Evolutionary conservation across 805 yeast genomes (phyloP), one percentile per base, ranked within the genome.

Genomic region (Yarrowia sp.): DNA sequence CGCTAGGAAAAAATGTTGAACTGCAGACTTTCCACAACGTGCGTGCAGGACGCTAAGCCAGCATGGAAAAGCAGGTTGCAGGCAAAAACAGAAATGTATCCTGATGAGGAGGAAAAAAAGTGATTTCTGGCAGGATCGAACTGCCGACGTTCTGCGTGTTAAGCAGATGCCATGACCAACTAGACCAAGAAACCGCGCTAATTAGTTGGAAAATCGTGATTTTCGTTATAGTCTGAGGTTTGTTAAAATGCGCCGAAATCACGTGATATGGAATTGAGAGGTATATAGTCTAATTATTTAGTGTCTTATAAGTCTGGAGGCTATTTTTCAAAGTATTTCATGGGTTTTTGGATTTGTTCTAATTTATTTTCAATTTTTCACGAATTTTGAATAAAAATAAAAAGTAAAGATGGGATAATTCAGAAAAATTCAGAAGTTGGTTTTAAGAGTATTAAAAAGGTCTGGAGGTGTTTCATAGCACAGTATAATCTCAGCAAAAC

Each of bases 101-200:
- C 42, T 32, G 11, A 4, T 9, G 14, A 12, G 8, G 15, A 12
- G 58, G 10, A 14, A 10, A 19, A 56, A 59, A 59, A 58, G 45
- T 59, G 65, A 59, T 59, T 59, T 59, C 65, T 59, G 65, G 65
- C 97, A 92, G 97, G 97, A 91, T 92, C 97, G 97, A 92, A 92
- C 97, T 91, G 97, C 97, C 97, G 97, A 92, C 97, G 92, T 90
- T 90, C 93, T 91, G 97, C 97, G 97, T 92, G 97, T 92, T 91
- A 92, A 90, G 97, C 97, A 91, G 93, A 90, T 90, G 97, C 96
- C 97, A 92, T 92, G 87, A 92, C 97, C 97, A 82, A 92, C 97
- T 91, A 91, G 97, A 91, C 97, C 97, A 91, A 59, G 65, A 59
- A 59, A 59, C 65, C 65, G 16, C 22, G n/a, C 1, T 1, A 16